phyloP scores from a whole-genome alignment of 768 basidiomycete genomes.

The Psilocybe subaeruginosa region DNA sequence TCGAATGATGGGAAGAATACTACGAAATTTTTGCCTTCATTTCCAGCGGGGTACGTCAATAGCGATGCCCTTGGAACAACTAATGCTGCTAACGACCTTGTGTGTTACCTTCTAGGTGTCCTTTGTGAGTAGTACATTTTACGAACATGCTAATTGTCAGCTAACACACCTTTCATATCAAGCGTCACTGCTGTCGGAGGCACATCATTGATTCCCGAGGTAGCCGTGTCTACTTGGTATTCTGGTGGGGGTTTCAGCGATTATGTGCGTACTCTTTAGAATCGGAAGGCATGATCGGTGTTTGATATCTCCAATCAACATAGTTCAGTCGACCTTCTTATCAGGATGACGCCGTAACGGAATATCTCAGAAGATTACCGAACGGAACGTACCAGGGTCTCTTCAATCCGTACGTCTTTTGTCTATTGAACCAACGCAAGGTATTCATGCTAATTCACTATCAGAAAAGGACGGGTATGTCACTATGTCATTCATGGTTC shows the following conservation, averaged over 20 bases:
- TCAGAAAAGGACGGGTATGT: slow-evolving; percentile 57
- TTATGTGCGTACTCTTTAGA: slow-evolving; percentile 42
- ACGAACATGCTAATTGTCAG: background rate
- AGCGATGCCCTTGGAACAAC: background rate
- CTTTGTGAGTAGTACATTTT: slow-evolving; percentile 42
- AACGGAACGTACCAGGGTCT: slow-evolving; percentile 56
- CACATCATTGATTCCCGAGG: slow-evolving; percentile 61
- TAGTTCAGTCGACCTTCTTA: slow-evolving; percentile 59
- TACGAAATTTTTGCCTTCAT: slow-evolving; percentile 56
- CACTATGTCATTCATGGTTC: background rate
- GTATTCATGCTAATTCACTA: background rate
- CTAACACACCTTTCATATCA: background rate
- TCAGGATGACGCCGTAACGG: slow-evolving; percentile 47
- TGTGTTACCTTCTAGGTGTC: slow-evolving; percentile 35
- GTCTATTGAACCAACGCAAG: background rate
- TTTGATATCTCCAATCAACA: background rate
- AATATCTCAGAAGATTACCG: slow-evolving; percentile 48
- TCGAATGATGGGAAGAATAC: slow-evolving; percentile 62
- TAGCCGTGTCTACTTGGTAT: slow-evolving; percentile 49
- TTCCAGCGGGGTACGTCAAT: slow-evolving; percentile 51
- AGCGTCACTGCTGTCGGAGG: slow-evolving; percentile 79
- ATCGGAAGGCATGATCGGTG: background rate
- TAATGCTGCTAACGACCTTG: background rate
- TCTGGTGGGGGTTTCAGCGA: slow-evolving; percentile 80
- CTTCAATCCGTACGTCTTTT: slow-evolving; percentile 54